Conservation (phyloP, 106 monocot species). For the Hemerocallis citrina region DNA sequence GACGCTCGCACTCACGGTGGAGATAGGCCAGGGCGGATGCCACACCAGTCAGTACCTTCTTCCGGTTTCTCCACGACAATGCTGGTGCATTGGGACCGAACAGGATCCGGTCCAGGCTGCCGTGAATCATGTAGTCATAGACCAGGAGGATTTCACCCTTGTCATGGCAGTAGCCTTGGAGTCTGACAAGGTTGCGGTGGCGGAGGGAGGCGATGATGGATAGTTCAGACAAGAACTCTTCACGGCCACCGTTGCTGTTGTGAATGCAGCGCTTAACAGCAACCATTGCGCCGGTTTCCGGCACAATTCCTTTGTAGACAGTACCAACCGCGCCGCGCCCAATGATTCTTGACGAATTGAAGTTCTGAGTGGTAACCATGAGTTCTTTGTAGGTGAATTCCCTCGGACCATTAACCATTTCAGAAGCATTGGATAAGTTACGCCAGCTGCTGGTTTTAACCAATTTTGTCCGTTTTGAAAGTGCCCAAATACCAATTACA, state of each 20-base stretch:
- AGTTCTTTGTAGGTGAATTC: conserved; percentile 87
- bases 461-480: conserved; percentile 16
- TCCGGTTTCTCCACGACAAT: conserved; percentile 65
- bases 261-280: conserved; percentile 90
- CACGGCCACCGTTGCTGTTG: conserved; percentile 23
- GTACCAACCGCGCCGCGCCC: conserved; percentile 94
- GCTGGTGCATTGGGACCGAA: conserved; percentile 28
- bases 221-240: conserved; percentile 85
- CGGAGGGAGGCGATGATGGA: conserved; percentile 95
- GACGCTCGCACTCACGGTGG: conserved; percentile 92
- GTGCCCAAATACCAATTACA: conserved; percentile 43
- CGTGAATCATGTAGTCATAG: conserved; percentile 93
- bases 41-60: conserved; percentile 66
- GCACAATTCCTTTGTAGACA: conserved; percentile 89
- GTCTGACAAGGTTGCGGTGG: conserved; percentile 76
- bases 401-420: conserved; percentile 50
- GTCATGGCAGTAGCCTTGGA: conserved; percentile 87
- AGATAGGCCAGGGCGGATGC: conserved; percentile 96
- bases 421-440: conserved; percentile 28
- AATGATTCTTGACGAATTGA: conserved; percentile 62
- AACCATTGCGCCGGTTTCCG: conserved; percentile 68
- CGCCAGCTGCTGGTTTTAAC: conserved; percentile 14
- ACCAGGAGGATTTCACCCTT: conserved; percentile 91
- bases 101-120: conserved; percentile 86
- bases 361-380: conserved; percentile 45